Evolutionary conservation across 1,284 basidiomycete species (phyloP).

Genomic region (Papiliotrema laurentii): DNA sequence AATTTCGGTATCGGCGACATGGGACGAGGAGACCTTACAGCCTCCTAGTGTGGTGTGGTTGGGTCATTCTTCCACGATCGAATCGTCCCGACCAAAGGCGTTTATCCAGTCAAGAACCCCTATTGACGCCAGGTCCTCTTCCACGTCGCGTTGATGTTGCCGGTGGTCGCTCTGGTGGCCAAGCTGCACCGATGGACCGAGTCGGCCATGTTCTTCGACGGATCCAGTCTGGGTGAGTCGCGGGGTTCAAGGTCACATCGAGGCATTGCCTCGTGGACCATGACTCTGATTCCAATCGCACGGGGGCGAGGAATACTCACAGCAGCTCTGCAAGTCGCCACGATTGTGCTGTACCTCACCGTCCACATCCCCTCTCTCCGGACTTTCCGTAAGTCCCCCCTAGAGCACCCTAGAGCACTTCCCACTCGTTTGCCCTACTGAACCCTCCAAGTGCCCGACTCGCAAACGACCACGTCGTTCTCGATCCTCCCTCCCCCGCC

Average conservation of each 20-base stretch:
- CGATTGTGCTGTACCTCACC: conserved; percentile 69
- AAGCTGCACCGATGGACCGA: conserved; percentile 83
- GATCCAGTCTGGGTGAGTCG: conserved; percentile 69
- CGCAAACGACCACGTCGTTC: conserved; percentile 33
- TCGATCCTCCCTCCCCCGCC: conserved; percentile 49
- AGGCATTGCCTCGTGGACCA: too few relatives aligned
- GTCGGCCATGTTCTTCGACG: conserved; percentile 87
- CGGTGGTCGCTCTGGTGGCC: conserved; percentile 64
- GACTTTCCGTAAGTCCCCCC: conserved; percentile 50
- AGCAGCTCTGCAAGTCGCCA: conserved; percentile 64
- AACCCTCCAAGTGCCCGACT: conserved; percentile 41
- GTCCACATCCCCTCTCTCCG: conserved; percentile 71
- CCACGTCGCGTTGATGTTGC: conserved; percentile 72
- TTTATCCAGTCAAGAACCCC: not conserved
- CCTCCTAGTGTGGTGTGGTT: too few relatives aligned
- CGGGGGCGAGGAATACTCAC: not conserved
- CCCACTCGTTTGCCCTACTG: not conserved
- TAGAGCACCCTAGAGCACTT: not conserved
- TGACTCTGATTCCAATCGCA: not conserved
- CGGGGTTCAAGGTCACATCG: too few relatives aligned
- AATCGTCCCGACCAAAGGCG: too few relatives aligned
- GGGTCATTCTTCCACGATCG: too few relatives aligned
- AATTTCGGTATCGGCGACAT: too few relatives aligned
- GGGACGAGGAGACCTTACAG: too few relatives aligned
- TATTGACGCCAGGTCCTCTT: conserved; percentile 62